These are phyloP conservation scores for Malus hybrid DNA, from an alignment of 331 rosid genomes.

Conservation along the genomic window DNA sequence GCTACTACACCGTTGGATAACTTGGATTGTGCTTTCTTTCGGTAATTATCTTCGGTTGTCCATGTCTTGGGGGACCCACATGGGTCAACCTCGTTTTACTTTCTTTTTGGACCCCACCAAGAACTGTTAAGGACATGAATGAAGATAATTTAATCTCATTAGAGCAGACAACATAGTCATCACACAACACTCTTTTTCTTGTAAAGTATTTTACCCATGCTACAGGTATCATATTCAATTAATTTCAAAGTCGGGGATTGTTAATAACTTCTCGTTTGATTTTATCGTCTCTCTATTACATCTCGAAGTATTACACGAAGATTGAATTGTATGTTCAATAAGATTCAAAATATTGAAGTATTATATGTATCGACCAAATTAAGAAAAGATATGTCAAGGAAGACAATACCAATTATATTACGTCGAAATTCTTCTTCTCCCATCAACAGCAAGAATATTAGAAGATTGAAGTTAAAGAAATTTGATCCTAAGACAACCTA, in stretches of 20 bases:
- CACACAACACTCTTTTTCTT: not conserved
- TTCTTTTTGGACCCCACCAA: not conserved
- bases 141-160: not conserved
- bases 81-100: slow-evolving; percentile 17
- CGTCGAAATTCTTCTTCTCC: fast-evolving
- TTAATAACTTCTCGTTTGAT: not conserved
- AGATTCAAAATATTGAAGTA: no score
- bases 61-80: not conserved
- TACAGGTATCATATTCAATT: not conserved
- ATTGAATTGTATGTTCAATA: no score
- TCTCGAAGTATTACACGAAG: not conserved
- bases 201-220: not conserved
- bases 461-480: no score
- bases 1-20: not conserved
- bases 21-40: not conserved
- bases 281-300: no score
- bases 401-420: no score
- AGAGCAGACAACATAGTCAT: not conserved
- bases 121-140: not conserved
- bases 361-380: no score
- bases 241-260: no score
- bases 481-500: no score
- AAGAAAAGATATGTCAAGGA: no score
- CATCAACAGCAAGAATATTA: no score
- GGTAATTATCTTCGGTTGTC: not conserved